These are phyloP conservation scores for Ciborinia camelliae DNA, from an alignment of 2,329 filamentous ascomycete species.

Conservation along the genomic window DNA sequence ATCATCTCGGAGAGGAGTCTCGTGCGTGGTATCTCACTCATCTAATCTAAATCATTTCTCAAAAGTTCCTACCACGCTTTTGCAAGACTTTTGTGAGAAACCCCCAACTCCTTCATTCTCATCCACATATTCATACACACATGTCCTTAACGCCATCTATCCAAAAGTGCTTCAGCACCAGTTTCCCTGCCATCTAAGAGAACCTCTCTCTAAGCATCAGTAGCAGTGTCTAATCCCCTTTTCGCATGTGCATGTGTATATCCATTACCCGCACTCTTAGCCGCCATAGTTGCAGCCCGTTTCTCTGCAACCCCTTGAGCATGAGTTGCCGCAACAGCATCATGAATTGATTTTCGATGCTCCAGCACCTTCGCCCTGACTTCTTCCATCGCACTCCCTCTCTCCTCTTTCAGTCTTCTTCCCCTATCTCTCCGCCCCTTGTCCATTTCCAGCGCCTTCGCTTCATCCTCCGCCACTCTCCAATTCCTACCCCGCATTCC, in stretches of 20 bases:
- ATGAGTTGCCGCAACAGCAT: not conserved
- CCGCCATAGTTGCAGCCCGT: not conserved
- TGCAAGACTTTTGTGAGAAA: not conserved
- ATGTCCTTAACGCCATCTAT: not conserved
- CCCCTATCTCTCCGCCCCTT: constrained; percentile 29
- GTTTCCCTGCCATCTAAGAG: not conserved
- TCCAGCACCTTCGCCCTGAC: constrained; percentile 18
- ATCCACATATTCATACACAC: constrained; percentile 6
- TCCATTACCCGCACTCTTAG: not conserved
- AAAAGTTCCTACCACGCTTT: not conserved
- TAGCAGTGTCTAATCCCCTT: not conserved
- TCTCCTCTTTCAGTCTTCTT: constrained; percentile 31
- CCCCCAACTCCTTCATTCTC: not conserved
- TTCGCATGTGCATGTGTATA: not conserved
- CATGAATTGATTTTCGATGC: constrained; percentile 6
- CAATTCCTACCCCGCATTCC: constrained; percentile 33
- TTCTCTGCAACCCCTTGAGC: not conserved
- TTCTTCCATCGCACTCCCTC: constrained; percentile 24
- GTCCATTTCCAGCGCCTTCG: constrained; percentile 29
- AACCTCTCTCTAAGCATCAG: not conserved
- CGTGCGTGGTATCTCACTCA: not conserved
- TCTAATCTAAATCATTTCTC: not conserved
- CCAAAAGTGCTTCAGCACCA: not conserved
- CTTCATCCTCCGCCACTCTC: constrained; percentile 32
- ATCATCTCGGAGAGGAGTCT: constrained; percentile 2